Conservation (phyloP, 306 rosid genomes). For the Ammopiptanthus mongolicus region DNA sequence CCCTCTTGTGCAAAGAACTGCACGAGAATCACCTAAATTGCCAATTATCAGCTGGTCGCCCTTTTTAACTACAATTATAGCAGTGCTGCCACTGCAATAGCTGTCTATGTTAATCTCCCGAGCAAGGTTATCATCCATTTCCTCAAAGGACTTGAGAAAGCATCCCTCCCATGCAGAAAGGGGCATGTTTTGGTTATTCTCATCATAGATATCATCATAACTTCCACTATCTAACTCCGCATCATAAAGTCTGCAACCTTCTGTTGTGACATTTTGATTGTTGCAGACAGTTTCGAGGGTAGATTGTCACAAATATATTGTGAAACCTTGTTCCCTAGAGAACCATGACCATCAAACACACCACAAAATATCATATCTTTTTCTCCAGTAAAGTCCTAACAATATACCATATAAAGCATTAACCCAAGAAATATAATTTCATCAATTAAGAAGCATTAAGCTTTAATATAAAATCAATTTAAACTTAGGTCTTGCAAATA, state of each 20-base stretch:
- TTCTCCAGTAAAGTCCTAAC: constrained; percentile 63
- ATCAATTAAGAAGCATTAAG: neutral
- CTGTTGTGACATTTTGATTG: constrained; percentile 46
- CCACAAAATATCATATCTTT: constrained; percentile 66
- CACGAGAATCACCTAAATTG: constrained; percentile 93
- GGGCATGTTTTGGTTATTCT: constrained; percentile 12
- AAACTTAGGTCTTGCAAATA: neutral
- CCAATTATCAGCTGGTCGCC: constrained; percentile 66
- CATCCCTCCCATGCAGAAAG: constrained; percentile 73
- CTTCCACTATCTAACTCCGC: constrained; percentile 8
- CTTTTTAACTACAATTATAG: constrained; percentile 77
- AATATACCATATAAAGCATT: constrained; percentile 12
- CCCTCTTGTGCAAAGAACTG: constrained; percentile 78
- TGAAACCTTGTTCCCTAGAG: constrained; percentile 70
- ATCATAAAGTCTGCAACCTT: constrained; percentile 19
- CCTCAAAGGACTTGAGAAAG: constrained; percentile 55
- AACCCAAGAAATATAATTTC: neutral
- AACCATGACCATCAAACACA: constrained; percentile 97
- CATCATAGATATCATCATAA: constrained; percentile 3
- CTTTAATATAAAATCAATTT: neutral
- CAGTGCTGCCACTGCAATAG: constrained; percentile 88
- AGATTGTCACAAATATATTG: constrained; percentile 56
- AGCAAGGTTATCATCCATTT: constrained; percentile 60
- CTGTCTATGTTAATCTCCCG: constrained; percentile 52
- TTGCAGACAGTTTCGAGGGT: constrained; percentile 62